Conservation (phyloP, 768 basidiomycete genomes). For the Phanerochaete carnosa region DNA sequence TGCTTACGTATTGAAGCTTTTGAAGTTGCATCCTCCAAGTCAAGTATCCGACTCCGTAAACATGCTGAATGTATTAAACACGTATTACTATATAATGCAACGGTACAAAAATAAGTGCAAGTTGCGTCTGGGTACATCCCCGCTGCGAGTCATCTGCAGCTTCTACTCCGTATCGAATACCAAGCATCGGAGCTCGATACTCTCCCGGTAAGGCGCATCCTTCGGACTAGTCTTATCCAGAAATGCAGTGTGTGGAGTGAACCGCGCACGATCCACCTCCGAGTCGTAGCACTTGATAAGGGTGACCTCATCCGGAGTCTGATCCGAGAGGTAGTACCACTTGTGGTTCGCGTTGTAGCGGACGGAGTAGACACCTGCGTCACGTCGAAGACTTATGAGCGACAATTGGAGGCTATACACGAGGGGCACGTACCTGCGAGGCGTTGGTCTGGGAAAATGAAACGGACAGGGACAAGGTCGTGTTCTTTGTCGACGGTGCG, state of each 20-base stretch:
- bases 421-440: conserved; percentile 25
- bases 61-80: too few relatives aligned
- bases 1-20: too few relatives aligned
- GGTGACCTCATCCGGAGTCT: conserved; percentile 39
- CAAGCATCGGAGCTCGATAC: conserved; percentile 40
- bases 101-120: too few relatives aligned
- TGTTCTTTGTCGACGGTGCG: conserved; percentile 31
- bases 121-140: neutral
- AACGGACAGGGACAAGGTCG: conserved; percentile 37
- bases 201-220: conserved; percentile 37
- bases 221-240: conserved; percentile 30
- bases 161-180: conserved; percentile 39
- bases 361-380: conserved; percentile 29
- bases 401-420: too few relatives aligned
- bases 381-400: too few relatives aligned
- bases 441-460: conserved; percentile 33
- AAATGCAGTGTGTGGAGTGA: conserved; percentile 45
- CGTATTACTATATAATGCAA: too few relatives aligned
- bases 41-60: too few relatives aligned
- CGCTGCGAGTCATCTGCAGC: too few relatives aligned
- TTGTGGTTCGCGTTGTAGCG: conserved; percentile 33
- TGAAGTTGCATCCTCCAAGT: too few relatives aligned
- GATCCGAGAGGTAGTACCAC: conserved; percentile 38
- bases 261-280: conserved; percentile 33
- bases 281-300: conserved; percentile 47